phyloP scores from a whole-genome alignment of 129 eudicot species.

The Logfia minima region DNA sequence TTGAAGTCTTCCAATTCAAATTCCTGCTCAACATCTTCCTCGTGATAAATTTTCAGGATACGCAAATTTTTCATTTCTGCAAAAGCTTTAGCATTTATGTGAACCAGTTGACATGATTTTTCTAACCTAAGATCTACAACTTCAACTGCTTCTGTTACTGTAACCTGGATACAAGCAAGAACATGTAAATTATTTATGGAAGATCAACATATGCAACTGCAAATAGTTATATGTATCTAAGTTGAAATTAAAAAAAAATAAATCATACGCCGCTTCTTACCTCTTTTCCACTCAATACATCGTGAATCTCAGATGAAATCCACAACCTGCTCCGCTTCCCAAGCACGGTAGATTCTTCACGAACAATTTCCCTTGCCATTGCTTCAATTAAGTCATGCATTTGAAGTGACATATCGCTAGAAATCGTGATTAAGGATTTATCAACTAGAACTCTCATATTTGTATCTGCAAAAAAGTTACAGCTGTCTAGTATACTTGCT shows the following conservation, averaged over 20 bases:
- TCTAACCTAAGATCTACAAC: neutral
- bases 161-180: neutral
- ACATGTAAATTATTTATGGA: neutral
- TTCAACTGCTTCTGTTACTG: constrained; percentile 9
- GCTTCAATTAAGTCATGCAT: constrained; percentile 21
- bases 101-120: neutral
- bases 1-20: neutral
- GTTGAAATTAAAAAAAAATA: no score
- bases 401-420: neutral
- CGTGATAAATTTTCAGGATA: neutral
- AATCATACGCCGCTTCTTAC: neutral
- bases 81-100: neutral
- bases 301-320: neutral
- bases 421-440: neutral
- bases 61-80: constrained; percentile 7
- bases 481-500: neutral
- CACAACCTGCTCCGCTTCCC: constrained; percentile 4
- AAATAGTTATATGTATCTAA: neutral
- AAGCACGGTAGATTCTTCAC: neutral
- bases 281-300: neutral
- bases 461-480: neutral
- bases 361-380: constrained; percentile 18
- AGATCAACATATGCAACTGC: neutral
- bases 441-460: neutral
- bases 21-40: neutral